These are phyloP conservation scores for Baudoinia panamericana DNA, from an alignment of 495 filamentous ascomycete genomes.

Conservation along the genomic window DNA sequence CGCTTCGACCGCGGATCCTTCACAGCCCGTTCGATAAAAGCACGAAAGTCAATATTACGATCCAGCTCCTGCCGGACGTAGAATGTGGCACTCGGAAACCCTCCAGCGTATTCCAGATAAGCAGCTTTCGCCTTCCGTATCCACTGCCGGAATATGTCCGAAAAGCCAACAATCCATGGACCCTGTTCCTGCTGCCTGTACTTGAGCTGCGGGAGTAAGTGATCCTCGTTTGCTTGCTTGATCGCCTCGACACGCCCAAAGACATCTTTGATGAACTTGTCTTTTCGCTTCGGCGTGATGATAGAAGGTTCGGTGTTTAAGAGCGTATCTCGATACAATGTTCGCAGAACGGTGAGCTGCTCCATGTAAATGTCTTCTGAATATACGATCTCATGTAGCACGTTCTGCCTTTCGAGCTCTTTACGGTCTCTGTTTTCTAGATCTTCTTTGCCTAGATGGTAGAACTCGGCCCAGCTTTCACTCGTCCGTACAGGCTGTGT, in stretches of 20 bases:
- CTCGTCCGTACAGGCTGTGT: conserved; percentile 49
- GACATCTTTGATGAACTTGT: conserved; percentile 67
- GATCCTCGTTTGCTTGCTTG: conserved; percentile 83
- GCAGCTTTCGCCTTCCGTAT: conserved; percentile 80
- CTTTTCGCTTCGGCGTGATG: conserved; percentile 57
- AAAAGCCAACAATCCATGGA: conserved; percentile 85
- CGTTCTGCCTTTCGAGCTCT: conserved; percentile 87
- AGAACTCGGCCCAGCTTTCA: conserved; percentile 86
- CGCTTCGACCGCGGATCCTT: conserved; percentile 71
- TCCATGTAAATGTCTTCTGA: conserved; percentile 85
- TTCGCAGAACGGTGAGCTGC: conserved; percentile 68
- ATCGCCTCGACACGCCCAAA: conserved; percentile 87
- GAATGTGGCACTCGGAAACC: conserved; percentile 72
- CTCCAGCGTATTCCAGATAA: conserved; percentile 86
- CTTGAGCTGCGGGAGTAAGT: conserved; percentile 88
- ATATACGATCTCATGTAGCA: conserved; percentile 88
- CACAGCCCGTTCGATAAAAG: conserved; percentile 68
- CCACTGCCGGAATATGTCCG: conserved; percentile 97
- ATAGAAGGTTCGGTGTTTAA: conserved; percentile 61
- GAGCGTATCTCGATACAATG: conserved; percentile 78
- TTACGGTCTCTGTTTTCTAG: conserved; percentile 59
- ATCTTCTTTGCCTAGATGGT: conserved; percentile 67
- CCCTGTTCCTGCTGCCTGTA: conserved; percentile 96
- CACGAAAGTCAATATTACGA: conserved; percentile 71
- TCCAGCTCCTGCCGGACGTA: conserved; percentile 73